phyloP scores from a whole-genome alignment of 2,329 filamentous ascomycete genomes.

The Fusarium protoensiforme region DNA sequence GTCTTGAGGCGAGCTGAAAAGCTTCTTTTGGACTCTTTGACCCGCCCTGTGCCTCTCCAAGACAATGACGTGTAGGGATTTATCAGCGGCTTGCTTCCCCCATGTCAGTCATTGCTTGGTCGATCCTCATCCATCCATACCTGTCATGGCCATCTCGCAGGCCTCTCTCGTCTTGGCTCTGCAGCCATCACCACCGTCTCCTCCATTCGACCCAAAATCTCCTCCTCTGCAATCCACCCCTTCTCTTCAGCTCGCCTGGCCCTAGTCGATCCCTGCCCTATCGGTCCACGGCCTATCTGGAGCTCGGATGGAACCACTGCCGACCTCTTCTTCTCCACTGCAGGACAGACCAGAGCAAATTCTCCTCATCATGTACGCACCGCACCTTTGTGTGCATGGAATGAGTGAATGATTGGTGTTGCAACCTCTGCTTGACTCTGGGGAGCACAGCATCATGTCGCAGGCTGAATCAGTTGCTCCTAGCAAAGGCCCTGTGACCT shows the following conservation, averaged over 20 bases:
- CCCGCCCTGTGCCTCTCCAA: neutral
- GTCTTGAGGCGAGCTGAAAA: conserved; percentile 28
- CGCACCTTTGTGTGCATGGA: neutral
- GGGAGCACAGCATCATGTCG: neutral
- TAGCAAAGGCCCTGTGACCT: neutral
- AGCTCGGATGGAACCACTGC: conserved; percentile 4
- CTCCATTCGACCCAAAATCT: neutral
- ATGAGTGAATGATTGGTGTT: neutral
- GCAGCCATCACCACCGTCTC: neutral
- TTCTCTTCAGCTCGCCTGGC: conserved; percentile 16
- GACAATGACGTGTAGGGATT: conserved; percentile 27
- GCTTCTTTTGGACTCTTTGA: conserved; percentile 20
- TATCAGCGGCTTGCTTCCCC: neutral
- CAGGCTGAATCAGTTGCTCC: neutral
- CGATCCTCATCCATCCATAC: neutral
- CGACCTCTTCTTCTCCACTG: neutral
- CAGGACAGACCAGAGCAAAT: neutral
- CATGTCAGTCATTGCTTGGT: neutral
- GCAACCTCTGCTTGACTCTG: neutral
- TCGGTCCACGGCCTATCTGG: conserved; percentile 2
- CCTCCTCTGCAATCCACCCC: no score
- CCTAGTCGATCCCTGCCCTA: conserved; percentile 17
- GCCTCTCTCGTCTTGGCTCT: neutral
- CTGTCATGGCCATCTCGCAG: neutral
- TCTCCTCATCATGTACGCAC: neutral